Conservation (phyloP, 2,329 filamentous ascomycete genomes). For the Pezicula carpinea region DNA sequence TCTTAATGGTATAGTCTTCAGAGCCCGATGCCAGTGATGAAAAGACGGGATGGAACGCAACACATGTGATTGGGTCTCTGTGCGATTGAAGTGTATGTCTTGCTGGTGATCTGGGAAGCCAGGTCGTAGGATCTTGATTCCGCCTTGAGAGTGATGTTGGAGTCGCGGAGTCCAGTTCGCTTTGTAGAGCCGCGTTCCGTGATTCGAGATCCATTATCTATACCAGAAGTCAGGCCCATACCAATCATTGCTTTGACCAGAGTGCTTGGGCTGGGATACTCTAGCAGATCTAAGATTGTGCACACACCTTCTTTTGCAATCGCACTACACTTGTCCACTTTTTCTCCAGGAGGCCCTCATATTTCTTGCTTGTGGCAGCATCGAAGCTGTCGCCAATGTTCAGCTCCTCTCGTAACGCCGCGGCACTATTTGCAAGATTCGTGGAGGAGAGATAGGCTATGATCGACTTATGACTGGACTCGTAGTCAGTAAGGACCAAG, state of each 20-base stretch:
- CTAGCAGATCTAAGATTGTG: constrained; percentile 1
- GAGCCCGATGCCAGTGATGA: constrained; percentile 86
- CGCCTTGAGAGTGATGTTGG: constrained; percentile 68
- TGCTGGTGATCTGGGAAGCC: constrained; percentile 80
- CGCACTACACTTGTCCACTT: constrained; percentile 97
- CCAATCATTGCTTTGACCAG: neutral
- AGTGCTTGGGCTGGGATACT: neutral
- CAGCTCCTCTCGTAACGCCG: constrained; percentile 72
- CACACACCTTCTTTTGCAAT: constrained; percentile 82
- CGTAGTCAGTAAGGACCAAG: constrained; percentile 14
- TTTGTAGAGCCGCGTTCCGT: constrained; percentile 66
- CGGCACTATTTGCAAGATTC: constrained; percentile 64
- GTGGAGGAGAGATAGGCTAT: constrained; percentile 80
- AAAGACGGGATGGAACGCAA: constrained; percentile 90
- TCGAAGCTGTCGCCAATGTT: constrained; percentile 68
- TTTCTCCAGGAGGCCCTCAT: constrained; percentile 90
- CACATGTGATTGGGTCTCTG: constrained; percentile 73
- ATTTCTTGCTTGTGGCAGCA: constrained; percentile 81
- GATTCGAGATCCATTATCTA: constrained; percentile 93
- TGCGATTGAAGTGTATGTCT: constrained; percentile 82
- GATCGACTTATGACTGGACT: constrained; percentile 79
- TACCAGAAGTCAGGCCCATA: constrained; percentile 7
- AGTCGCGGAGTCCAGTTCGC: constrained; percentile 79
- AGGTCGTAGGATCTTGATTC: constrained; percentile 79
- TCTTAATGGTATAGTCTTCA: constrained; percentile 91